Evolutionary conservation across 2,329 filamentous ascomycete genomes (phyloP).

Genomic region (Ophiostoma piceae): DNA sequence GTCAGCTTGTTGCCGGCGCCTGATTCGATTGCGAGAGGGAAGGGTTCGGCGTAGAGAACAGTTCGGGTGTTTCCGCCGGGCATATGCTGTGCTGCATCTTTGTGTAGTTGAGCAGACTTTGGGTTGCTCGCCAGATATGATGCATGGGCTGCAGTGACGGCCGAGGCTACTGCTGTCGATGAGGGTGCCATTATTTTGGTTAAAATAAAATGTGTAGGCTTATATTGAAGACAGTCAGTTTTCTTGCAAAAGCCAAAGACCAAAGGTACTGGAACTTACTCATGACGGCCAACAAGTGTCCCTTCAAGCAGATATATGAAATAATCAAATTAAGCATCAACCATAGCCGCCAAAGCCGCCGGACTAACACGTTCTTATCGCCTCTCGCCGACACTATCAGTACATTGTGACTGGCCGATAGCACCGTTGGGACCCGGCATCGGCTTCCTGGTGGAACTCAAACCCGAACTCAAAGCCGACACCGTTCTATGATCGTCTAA

Average conservation of each 20-base stretch:
- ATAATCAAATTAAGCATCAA: not conserved
- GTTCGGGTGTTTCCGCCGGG: constrained; percentile 43
- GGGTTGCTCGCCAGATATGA: constrained; percentile 21
- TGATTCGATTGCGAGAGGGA: constrained; percentile 34
- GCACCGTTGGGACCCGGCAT: not conserved
- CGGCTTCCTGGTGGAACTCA: not conserved
- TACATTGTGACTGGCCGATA: not conserved
- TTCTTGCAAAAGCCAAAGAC: not conserved
- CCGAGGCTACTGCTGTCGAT: constrained; percentile 11
- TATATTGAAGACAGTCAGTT: not conserved
- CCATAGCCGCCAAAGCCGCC: not conserved
- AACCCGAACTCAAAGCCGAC: not conserved
- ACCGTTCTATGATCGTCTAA: no score
- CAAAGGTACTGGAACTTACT: not conserved
- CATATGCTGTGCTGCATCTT: constrained; percentile 22
- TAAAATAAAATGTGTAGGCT: not conserved
- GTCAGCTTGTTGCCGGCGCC: constrained; percentile 31
- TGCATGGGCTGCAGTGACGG: constrained; percentile 22
- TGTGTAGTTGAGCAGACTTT: constrained; percentile 21
- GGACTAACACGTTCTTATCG: not conserved
- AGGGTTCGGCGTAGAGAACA: constrained; percentile 38
- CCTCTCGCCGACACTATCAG: not conserved
- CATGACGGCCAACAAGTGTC: not conserved
- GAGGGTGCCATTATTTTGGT: constrained; percentile 13
- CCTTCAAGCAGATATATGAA: no score